Evolutionary conservation across 106 monocot species (phyloP).

Genomic region (Acorus gramineus): DNA sequence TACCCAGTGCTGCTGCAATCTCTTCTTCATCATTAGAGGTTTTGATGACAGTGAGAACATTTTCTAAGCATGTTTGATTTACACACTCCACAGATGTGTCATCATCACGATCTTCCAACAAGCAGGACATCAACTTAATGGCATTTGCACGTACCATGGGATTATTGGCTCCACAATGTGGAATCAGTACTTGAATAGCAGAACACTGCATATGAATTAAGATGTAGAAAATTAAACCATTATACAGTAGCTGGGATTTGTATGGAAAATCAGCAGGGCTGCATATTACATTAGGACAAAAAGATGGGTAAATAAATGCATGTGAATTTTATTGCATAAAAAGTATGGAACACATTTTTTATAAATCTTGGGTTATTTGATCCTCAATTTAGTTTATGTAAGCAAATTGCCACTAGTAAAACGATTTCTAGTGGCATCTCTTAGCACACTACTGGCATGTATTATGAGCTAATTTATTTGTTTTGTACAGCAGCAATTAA

Average conservation of each 20-base stretch:
- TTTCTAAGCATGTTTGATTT: constrained; percentile 7
- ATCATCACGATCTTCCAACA: constrained; percentile 14
- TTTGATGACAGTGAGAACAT: constrained; percentile 11
- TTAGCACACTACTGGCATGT: too few species aligned
- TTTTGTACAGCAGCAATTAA: too few species aligned
- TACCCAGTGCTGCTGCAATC: constrained; percentile 15
- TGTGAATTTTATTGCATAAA: too few species aligned
- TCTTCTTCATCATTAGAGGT: constrained; percentile 25
- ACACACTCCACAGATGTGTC: constrained; percentile 3
- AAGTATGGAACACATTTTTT: too few species aligned
- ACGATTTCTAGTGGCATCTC: too few species aligned
- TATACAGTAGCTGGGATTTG: neutral
- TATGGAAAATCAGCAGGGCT: too few species aligned
- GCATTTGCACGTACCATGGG: constrained; percentile 17
- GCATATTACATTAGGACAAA: too few species aligned
- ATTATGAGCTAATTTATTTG: too few species aligned
- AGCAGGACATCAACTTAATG: constrained; percentile 20
- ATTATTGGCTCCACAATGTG: constrained; percentile 13
- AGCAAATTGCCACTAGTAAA: too few species aligned
- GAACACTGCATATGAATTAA: constrained; percentile 12
- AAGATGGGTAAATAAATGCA: too few species aligned
- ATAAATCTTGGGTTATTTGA: too few species aligned
- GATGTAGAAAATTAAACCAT: neutral
- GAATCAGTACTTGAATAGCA: constrained; percentile 23
- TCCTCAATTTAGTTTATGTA: too few species aligned